Base-by-base conservation (phyloP, 2,329 filamentous ascomycete species). In the Stemphylium beticola region DNA sequence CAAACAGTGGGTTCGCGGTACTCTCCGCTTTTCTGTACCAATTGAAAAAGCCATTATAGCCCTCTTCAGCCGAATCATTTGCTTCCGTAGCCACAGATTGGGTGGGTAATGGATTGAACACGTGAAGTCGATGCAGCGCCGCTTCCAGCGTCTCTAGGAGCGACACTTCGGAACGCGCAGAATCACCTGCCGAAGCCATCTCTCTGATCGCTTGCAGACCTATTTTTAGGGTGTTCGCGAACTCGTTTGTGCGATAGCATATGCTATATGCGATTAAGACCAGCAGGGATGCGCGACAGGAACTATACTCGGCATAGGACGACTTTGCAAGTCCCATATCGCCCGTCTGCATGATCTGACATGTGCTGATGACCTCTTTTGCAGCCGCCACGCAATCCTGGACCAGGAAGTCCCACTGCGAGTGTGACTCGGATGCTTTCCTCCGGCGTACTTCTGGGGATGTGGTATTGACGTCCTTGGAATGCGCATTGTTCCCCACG, bases 191-290 rank as follows among this genome's bases (percentile, higher is more conserved):
- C 17, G 51, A 50, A 36, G 55, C 55, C 55, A 58, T 58, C n/a
- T 58, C 55, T 29, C 51, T 47, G 31, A 58, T 58, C 12, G 51
- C 46, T 15, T 55, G 32, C 1, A 58, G 41, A 20, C 55, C 55
- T 41, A 40, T 42, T 22, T 46, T 51, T 34, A 58, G 17, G 14
- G 42, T 58, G 31, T 31, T 50, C 37, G 55, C 46, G 22, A 55
- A 55, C 26, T 58, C 55, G n/a, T 51, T 55, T n/a, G 47, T 51
- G 15, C 49, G 48, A 26, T 47, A 42, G 11, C 44, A 53, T 5
- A 53, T 57, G 40, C 57, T 60, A 20, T 61, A 52, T 1, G 58
- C 56, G 11, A 61, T 53, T 17, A 61, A 40, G 8, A 59, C 49
- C 10, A 61, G 46, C 7, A 61, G 49, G 3, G 58, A 51, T 4